Base-by-base conservation (phyloP, 805 yeast species). In the Naumovozyma dairenensis region DNA sequence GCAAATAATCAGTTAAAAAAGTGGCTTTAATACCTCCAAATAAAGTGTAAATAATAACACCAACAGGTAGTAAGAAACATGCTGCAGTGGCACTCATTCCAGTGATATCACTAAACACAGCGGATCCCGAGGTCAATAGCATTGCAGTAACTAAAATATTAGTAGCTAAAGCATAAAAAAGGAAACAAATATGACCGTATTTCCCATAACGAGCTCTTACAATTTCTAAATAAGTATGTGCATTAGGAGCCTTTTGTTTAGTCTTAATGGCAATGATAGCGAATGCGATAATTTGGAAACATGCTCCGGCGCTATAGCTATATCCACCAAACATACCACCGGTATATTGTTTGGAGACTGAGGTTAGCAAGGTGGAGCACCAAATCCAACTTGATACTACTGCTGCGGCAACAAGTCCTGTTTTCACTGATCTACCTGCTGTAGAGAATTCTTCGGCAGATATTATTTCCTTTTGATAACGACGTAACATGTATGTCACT, bases 361-460 rank as follows among this genome's bases (percentile, higher is more conserved):
- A 75, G 25, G 76, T 77, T 21, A 82, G 63, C 31, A 82, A 60
- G 2, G 93, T 82, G 3, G 85, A 83, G n/a, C 82, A 82, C 86
- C 86, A 79, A 7, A 96, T 85, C 97, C 97, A 87, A 6, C 89
- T 77, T 9, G 89, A 77, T 6, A 86, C 95, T 20, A 87, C 96
- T 6, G 95, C 94, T 6, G 94, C 77, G 4, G 89, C 77, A 41
- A 85, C 79, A 44, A 87, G 65, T 31, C 92, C 92, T 0, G 89
- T 77, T 47, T 80, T 81, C 27, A 87, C 93, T 3, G 84, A 67
- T 53, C 95, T 72, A 44, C 95, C 95, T 22, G 96, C 95, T 4
- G 96, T 86, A 3, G 93, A 74, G 47, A 87, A 87, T 53, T 86
- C 95, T 61, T 87, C 96, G 4, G 96, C 86, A 5, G 94, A 84